These are phyloP conservation scores for Solanum chmielewskii DNA, from an alignment of 257 asterid species.

Conservation along the genomic window DNA sequence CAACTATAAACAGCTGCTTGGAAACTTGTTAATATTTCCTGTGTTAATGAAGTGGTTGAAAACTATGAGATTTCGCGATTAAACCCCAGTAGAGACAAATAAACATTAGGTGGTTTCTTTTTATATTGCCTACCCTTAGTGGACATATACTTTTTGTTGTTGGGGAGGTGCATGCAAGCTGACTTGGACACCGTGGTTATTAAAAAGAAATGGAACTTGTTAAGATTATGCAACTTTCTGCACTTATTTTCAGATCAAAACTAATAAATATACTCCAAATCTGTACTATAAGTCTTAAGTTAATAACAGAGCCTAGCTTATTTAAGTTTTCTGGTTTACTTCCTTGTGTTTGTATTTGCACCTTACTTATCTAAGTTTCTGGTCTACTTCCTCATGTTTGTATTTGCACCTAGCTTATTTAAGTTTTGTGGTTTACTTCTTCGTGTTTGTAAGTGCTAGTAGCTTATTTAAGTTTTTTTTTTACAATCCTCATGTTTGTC, in stretches of 20 bases:
- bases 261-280: background rate
- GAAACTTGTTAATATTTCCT: background rate
- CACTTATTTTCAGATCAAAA: background rate
- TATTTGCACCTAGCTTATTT: background rate
- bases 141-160: background rate
- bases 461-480: background rate
- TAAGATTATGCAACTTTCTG: background rate
- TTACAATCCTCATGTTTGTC: background rate
- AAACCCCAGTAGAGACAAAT: background rate
- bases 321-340: background rate
- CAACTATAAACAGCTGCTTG: background rate
- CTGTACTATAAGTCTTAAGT: background rate
- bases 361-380: background rate
- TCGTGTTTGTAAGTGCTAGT: background rate
- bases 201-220: background rate
- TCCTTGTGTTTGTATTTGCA: background rate
- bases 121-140: background rate
- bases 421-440: background rate
- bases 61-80: background rate
- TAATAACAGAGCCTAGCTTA: background rate
- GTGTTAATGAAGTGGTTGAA: background rate
- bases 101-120: background rate
- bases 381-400: background rate
- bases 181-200: background rate
- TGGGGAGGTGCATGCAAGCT: background rate